These are phyloP conservation scores for Eucalyptus dawsonii DNA, from an alignment of 345 rosid genomes.

Conservation along the genomic window DNA sequence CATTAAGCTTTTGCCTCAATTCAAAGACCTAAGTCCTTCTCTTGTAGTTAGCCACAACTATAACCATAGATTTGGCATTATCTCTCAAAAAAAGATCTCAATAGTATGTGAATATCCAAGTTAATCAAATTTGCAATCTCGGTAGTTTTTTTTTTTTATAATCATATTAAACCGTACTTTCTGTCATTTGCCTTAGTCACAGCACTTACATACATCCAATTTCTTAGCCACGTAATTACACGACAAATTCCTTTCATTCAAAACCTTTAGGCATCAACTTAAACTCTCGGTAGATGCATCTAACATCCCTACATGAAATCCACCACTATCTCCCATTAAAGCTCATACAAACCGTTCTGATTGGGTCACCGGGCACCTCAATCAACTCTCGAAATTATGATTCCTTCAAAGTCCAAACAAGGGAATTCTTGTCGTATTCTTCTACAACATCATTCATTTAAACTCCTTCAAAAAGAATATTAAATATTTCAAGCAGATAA, in stretches of 20 bases:
- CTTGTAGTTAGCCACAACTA: not conserved
- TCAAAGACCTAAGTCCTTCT: not conserved
- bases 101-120: not conserved
- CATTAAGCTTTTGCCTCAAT: not conserved
- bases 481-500: not conserved
- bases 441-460: not conserved
- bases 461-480: not conserved
- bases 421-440: not conserved
- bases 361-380: not conserved
- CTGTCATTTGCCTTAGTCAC: not conserved
- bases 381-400: too few species aligned
- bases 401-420: not conserved
- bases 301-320: not conserved
- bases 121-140: not conserved
- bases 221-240: not conserved
- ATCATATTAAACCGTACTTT: not conserved
- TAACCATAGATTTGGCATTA: not conserved
- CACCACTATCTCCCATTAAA: not conserved
- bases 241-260: not conserved
- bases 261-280: not conserved
- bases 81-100: not conserved
- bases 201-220: not conserved
- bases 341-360: not conserved
- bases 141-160: not conserved
- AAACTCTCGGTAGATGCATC: not conserved